Evolutionary conservation across 495 filamentous ascomycete genomes (phyloP).

Genomic region (Achaetomiella virescens): DNA sequence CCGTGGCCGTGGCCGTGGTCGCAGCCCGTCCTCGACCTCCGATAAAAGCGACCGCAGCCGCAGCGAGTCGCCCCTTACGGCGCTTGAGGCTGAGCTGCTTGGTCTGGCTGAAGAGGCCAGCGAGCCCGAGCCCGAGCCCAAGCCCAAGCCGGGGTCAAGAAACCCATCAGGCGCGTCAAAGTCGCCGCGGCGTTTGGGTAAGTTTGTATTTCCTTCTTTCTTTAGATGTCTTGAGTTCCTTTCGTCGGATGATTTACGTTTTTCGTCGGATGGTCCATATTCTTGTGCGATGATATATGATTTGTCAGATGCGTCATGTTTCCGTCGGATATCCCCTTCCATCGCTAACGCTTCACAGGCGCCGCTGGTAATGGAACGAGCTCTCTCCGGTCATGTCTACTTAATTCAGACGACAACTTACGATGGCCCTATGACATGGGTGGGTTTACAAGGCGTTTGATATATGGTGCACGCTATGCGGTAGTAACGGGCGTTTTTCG

Average conservation of each 20-base stretch:
- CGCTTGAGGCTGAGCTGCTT: slow-evolving; percentile 20
- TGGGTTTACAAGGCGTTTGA: too few relatives aligned
- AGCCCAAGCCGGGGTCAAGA: slow-evolving; percentile 15
- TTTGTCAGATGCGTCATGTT: too few relatives aligned
- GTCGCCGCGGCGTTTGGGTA: slow-evolving; percentile 28
- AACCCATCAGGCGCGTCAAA: slow-evolving; percentile 21
- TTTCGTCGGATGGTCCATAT: too few relatives aligned
- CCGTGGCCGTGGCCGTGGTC: slow-evolving; percentile 6
- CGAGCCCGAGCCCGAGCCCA: slow-evolving; percentile 8
- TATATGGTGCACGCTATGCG: too few relatives aligned
- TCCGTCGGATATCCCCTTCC: too few relatives aligned
- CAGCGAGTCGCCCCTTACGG: slow-evolving; percentile 25
- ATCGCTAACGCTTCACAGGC: not conserved
- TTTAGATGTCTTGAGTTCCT: too few relatives aligned
- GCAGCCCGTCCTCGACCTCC: slow-evolving; percentile 1
- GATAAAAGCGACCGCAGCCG: slow-evolving; percentile 12
- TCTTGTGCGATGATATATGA: too few relatives aligned
- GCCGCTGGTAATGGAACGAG: slow-evolving; percentile 2
- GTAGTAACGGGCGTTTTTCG: not conserved
- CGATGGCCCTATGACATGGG: not conserved
- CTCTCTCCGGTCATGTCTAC: not conserved
- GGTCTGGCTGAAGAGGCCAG: slow-evolving; percentile 16
- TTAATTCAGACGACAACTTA: not conserved
- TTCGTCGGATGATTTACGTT: too few relatives aligned
- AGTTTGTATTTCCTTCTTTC: too few relatives aligned